Conservation (phyloP, 2,329 filamentous ascomycete species). For the Zarea fungicola region DNA sequence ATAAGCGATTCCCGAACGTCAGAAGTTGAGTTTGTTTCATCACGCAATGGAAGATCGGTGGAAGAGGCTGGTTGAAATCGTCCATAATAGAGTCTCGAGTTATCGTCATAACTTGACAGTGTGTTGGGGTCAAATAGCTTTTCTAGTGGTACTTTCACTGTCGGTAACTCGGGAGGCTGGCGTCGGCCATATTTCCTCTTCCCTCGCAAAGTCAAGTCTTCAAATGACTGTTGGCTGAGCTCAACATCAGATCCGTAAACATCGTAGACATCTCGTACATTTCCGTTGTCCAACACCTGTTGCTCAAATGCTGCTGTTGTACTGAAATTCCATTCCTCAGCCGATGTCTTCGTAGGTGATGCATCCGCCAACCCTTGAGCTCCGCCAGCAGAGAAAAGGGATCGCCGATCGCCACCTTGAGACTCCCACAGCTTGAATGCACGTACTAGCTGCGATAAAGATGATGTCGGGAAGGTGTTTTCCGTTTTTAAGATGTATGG, state of each 20-base stretch:
- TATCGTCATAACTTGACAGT: conserved; percentile 41
- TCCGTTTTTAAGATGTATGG: conserved; percentile 56
- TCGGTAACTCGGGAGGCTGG: conserved; percentile 38
- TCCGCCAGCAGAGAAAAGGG: conserved; percentile 48
- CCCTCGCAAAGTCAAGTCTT: conserved; percentile 30
- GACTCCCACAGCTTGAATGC: conserved; percentile 66
- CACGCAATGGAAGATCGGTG: conserved; percentile 39
- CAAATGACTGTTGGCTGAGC: neutral
- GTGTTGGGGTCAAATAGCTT: conserved; percentile 46
- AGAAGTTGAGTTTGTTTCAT: conserved; percentile 45
- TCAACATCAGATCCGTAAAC: neutral
- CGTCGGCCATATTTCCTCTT: conserved; percentile 28
- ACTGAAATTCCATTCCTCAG: conserved; percentile 55
- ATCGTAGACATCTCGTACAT: conserved; percentile 47
- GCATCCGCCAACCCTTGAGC: conserved; percentile 38
- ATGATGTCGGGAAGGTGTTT: conserved; percentile 53
- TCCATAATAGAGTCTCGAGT: conserved; percentile 39
- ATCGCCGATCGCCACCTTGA: conserved; percentile 58
- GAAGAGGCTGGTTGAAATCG: conserved; percentile 32
- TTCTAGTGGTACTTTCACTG: conserved; percentile 38
- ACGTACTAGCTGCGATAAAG: conserved; percentile 56
- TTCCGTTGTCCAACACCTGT: conserved; percentile 39
- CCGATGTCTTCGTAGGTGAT: conserved; percentile 25
- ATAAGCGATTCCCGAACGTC: conserved; percentile 39
- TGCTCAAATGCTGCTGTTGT: conserved; percentile 50